These are phyloP conservation scores for Dendrobium chrysotoxum DNA, from an alignment of 106 monocot species.

Conservation along the genomic window DNA sequence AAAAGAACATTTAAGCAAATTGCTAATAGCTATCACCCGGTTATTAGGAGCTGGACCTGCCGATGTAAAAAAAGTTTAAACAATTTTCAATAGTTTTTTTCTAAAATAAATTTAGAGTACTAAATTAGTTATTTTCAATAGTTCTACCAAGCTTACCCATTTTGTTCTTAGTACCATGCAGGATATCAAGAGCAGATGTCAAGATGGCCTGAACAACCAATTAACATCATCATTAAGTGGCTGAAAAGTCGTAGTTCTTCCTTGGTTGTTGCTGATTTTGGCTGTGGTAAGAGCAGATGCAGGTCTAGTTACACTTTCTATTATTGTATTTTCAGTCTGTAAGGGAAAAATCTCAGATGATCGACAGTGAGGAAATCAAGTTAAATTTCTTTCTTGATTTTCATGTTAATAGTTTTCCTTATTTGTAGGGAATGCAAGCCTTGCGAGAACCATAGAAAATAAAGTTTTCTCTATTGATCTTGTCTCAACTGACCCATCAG, in stretches of 20 bases:
- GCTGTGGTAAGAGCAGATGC: constrained; percentile 66
- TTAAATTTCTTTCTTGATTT: not conserved
- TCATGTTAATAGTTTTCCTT: not conserved
- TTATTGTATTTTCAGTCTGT: not conserved
- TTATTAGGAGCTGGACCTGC: not conserved
- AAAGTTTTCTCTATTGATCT: constrained; percentile 96
- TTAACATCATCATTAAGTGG: constrained; percentile 89
- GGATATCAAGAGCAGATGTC: constrained; percentile 97
- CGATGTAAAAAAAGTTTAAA: not conserved
- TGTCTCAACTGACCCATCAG: constrained; percentile 83
- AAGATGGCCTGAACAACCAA: constrained; percentile 88
- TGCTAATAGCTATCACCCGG: not conserved
- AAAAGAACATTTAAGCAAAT: not conserved
- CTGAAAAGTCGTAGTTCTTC: constrained; percentile 54
- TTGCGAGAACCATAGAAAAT: constrained; percentile 79
- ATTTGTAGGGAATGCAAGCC: constrained; percentile 68
- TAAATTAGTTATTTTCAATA: not conserved
- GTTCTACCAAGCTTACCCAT: not conserved
- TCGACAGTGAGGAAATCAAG: not conserved
- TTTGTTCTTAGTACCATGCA: constrained; percentile 75
- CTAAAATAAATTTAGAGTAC: no score
- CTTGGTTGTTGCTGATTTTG: constrained; percentile 93
- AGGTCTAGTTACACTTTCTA: not conserved
- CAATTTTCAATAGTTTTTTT: no score
- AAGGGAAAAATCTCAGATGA: not conserved